Evolutionary conservation across 148 eudicot species (phyloP).

Genomic region (Beta vulgaris): DNA sequence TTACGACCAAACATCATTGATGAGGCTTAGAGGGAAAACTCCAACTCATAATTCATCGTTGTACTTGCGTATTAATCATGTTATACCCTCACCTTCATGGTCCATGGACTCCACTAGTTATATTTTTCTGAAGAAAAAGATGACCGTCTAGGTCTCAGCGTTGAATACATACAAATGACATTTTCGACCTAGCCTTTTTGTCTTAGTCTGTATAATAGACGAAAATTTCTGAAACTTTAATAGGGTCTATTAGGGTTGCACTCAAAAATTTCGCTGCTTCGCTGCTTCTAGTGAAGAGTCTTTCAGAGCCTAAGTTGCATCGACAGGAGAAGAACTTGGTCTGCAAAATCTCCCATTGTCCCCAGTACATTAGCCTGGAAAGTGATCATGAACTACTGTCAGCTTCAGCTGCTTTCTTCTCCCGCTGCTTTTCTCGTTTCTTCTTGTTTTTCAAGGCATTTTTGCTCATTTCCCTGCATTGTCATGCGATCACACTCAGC

Average conservation of each 20-base stretch:
- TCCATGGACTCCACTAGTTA: too few relatives aligned
- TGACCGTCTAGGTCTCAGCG: too few relatives aligned
- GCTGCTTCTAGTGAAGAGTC: neutral
- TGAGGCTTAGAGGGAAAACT: too few relatives aligned
- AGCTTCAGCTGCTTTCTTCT: constrained; percentile 86
- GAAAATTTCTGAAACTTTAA: neutral
- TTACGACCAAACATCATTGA: too few relatives aligned
- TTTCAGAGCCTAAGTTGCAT: neutral
- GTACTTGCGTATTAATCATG: too few relatives aligned
- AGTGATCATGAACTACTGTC: constrained; percentile 36
- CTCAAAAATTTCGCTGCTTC: neutral
- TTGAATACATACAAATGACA: too few relatives aligned
- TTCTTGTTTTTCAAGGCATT: constrained; percentile 90
- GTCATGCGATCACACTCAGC: constrained; percentile 6
- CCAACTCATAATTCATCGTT: too few relatives aligned
- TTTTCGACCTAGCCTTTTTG: neutral
- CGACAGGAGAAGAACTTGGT: neutral
- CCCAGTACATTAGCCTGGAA: neutral
- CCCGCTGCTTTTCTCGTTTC: constrained; percentile 80
- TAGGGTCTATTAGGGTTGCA: neutral
- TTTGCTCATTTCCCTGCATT: constrained; percentile 84
- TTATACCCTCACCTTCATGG: too few relatives aligned
- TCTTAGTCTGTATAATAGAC: neutral
- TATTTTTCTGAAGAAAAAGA: too few relatives aligned
- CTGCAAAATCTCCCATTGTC: neutral